These are phyloP conservation scores for Leccinum subfulvum DNA, from an alignment of 1,284 basidiomycete genomes.

Conservation along the genomic window DNA sequence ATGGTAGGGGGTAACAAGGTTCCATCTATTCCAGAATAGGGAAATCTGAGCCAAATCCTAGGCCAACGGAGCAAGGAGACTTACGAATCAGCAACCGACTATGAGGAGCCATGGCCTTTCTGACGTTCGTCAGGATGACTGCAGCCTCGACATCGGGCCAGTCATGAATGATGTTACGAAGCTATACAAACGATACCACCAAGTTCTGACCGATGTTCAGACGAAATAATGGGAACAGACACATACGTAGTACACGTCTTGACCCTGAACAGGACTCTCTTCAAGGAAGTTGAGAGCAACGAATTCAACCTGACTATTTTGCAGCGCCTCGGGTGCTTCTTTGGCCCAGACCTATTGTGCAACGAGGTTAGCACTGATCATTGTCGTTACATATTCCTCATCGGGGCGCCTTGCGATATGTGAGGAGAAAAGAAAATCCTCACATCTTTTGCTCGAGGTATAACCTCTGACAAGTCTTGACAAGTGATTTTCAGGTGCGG, in stretches of 20 bases:
- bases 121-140: constrained; percentile 22
- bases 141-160: constrained; percentile 27
- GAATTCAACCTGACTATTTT: constrained; percentile 37
- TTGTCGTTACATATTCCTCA: not conserved
- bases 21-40: constrained; percentile 16
- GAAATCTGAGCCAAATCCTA: not conserved
- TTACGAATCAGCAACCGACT: constrained; percentile 31
- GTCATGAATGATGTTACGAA: constrained; percentile 29
- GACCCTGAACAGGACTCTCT: constrained; percentile 37
- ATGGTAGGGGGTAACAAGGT: constrained; percentile 16
- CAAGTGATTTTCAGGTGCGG: constrained; percentile 42
- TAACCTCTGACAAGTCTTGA: constrained; percentile 44
- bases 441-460: constrained; percentile 35
- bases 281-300: constrained; percentile 46
- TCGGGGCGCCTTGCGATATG: not conserved
- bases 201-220: not conserved
- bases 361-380: constrained; percentile 2
- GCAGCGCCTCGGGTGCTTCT: constrained; percentile 35
- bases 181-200: constrained; percentile 9
- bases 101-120: constrained; percentile 22
- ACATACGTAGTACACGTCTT: constrained; percentile 47
- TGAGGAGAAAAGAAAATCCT: constrained; percentile 1
- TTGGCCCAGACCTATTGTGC: constrained; percentile 35
- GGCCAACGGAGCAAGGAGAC: not conserved
- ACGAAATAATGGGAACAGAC: not conserved